A percentile compares a stretch with the other conserved stretches of the same genome.
Conservation (phyloP, 2,329 filamentous ascomycete species). For the Fusarium begoniae region DNA sequence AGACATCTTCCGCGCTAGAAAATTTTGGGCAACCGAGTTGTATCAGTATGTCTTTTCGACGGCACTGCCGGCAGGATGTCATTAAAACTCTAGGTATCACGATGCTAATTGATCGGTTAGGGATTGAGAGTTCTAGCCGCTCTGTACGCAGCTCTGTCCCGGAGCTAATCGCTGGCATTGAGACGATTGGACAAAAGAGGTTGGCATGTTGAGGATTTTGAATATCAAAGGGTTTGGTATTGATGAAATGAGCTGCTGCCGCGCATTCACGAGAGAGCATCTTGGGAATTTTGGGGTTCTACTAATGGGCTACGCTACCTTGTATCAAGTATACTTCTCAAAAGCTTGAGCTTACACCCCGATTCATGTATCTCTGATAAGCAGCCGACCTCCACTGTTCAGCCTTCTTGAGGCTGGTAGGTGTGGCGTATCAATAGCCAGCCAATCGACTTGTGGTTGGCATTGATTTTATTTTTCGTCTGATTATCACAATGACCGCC, state of each 20-base stretch:
- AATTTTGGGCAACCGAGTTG: accelerated
- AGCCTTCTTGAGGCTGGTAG: neutral
- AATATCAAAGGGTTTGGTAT: neutral
- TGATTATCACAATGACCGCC: neutral
- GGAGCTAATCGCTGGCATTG: neutral
- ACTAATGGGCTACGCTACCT: neutral
- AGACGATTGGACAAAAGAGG: neutral
- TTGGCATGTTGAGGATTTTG: neutral
- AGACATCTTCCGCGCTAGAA: accelerated
- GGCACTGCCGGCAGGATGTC: too few species aligned
- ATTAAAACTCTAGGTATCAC: too few species aligned
- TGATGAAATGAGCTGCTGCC: neutral
- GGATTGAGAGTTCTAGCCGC: neutral
- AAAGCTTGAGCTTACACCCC: neutral
- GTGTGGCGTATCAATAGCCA: neutral
- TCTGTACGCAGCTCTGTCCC: neutral
- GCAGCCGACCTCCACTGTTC: neutral
- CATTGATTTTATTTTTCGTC: neutral
- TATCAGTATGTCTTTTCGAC: accelerated
- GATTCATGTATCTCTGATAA: neutral
- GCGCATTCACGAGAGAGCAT: neutral
- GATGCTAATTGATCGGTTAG: too few species aligned
- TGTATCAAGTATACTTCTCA: neutral
- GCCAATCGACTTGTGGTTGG: neutral
- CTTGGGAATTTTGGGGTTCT: too few species aligned